phyloP scores from a whole-genome alignment of 2,329 filamentous ascomycete genomes.

The Phialophora chinensis region DNA sequence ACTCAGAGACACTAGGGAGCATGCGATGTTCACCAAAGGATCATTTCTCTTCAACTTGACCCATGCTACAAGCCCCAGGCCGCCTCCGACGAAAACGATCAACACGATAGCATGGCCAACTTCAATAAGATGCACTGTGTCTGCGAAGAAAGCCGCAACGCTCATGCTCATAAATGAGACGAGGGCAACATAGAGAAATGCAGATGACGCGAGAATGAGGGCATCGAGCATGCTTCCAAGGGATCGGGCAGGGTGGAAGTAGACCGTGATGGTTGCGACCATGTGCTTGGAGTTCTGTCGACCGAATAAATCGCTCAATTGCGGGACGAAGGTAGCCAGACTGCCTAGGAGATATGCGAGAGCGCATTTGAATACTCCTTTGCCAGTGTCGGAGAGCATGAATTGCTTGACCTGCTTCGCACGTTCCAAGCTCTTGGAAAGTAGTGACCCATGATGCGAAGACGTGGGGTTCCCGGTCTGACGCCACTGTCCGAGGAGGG shows the following conservation, averaged over 20 bases:
- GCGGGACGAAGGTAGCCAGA: conserved; percentile 80
- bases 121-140: conserved; percentile 67
- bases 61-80: conserved; percentile 87
- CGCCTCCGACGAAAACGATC: conserved; percentile 82
- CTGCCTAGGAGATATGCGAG: conserved; percentile 87
- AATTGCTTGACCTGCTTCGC: conserved; percentile 61
- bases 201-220: conserved; percentile 74
- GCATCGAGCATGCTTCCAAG: conserved; percentile 90
- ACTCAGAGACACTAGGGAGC: conserved; percentile 83
- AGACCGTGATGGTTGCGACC: conserved; percentile 90
- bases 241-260: conserved; percentile 88
- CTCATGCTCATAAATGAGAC: conserved; percentile 85
- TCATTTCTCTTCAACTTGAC: conserved; percentile 79
- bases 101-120: conserved; percentile 81
- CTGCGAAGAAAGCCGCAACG: conserved; percentile 79
- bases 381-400: conserved; percentile 73
- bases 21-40: conserved; percentile 81
- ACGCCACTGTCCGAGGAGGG: conserved; percentile 22
- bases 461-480: background rate
- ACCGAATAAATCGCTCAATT: conserved; percentile 75
- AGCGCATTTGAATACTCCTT: conserved; percentile 86
- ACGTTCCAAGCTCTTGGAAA: conserved; percentile 41
- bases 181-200: conserved; percentile 77
- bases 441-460: conserved; percentile 1
- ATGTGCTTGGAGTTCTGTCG: conserved; percentile 91